Percentiles rank a stretch among this genome's conserved stretches.
phyloP scores from a whole-genome alignment of 345 rosid genomes.

The Gossypium longicalyx region DNA sequence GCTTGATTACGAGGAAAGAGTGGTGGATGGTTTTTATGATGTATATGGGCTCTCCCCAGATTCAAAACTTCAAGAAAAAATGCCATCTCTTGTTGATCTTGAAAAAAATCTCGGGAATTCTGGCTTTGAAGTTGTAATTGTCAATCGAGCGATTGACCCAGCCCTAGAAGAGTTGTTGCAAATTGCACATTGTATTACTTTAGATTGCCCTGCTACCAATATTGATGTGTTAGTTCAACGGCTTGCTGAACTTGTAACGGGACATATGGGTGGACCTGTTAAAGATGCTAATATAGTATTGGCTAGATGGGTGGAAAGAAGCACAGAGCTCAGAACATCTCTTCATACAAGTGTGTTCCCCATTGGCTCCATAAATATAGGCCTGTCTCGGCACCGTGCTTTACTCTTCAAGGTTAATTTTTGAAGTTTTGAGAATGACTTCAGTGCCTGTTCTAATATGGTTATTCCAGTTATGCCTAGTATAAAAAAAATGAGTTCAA shows the following conservation, averaged over 20 bases:
- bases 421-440: not conserved
- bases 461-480: not conserved
- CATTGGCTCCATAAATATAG: constrained; percentile 81
- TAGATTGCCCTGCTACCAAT: constrained; percentile 67
- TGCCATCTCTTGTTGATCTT: constrained; percentile 83
- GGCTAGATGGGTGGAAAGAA: constrained; percentile 84
- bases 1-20: constrained; percentile 91
- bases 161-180: constrained; percentile 78
- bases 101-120: constrained; percentile 64
- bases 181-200: constrained; percentile 66
- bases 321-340: constrained; percentile 69
- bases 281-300: constrained; percentile 79
- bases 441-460: not conserved
- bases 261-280: constrained; percentile 96
- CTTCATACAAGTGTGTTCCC: constrained; percentile 76
- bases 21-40: constrained; percentile 90
- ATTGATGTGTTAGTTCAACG: constrained; percentile 62
- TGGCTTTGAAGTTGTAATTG: constrained; percentile 78
- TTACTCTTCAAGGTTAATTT: constrained; percentile 88
- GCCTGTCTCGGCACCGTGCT: constrained; percentile 92
- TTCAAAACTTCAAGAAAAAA: constrained; percentile 51
- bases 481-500: not conserved
- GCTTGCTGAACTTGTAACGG: constrained; percentile 89
- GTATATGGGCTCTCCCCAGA: constrained; percentile 63
- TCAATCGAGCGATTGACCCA: constrained; percentile 67